Evolutionary conservation across 306 rosid species (phyloP).

Genomic region (Corylus americana): DNA sequence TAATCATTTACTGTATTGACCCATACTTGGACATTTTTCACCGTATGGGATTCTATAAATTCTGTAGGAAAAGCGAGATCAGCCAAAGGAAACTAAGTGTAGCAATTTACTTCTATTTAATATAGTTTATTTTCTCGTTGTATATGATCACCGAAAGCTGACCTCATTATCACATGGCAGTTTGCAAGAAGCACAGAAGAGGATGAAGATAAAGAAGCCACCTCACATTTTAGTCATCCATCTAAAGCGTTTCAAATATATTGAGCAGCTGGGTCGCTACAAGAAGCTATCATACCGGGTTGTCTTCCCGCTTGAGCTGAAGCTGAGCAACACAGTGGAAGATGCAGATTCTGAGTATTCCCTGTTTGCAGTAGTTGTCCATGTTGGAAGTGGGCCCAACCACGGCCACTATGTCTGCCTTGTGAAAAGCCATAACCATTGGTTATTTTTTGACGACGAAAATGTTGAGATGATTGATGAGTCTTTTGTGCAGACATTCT

Average conservation of each 20-base stretch:
- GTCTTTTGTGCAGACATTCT: constrained; percentile 98
- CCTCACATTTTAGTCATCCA: constrained; percentile 95
- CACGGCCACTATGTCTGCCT: constrained; percentile 99
- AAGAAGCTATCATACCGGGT: constrained; percentile 94
- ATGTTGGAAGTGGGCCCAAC: constrained; percentile 97
- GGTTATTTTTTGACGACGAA: constrained; percentile 98
- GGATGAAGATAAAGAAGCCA: constrained; percentile 99
- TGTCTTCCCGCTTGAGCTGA: constrained; percentile 95
- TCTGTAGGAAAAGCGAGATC: background rate
- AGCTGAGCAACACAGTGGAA: constrained; percentile 89
- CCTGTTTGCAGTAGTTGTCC: constrained; percentile 94
- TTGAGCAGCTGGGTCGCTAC: constrained; percentile 93
- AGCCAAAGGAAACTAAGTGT: background rate
- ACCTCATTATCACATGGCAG: constrained; percentile 52
- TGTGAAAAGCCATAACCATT: constrained; percentile 99
- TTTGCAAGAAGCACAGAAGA: constrained; percentile 99
- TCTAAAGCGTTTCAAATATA: constrained; percentile 97
- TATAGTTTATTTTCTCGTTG: constrained; percentile 1
- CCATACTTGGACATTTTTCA: background rate
- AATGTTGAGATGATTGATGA: constrained; percentile 98
- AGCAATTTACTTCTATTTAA: background rate
- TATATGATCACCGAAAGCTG: constrained; percentile 16
- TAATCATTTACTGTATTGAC: background rate
- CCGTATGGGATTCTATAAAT: background rate
- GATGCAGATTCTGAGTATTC: constrained; percentile 90